Base-by-base conservation (phyloP, 176 grass and related monocot genomes). In the Carex pumila region DNA sequence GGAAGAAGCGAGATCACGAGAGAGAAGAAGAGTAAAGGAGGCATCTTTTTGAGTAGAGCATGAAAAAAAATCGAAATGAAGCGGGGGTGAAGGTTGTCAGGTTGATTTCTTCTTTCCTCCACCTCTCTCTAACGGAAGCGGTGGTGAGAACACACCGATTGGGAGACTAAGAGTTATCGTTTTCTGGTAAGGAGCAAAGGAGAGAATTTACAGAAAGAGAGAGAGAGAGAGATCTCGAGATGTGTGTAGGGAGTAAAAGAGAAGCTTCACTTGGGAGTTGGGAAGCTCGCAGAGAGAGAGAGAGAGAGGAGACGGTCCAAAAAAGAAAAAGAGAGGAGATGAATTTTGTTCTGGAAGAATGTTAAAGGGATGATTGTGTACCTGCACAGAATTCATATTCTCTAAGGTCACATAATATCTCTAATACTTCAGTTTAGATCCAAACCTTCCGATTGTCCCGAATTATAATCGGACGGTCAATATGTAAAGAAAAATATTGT, bases 201-300 rank as follows among this genome's bases (percentile, higher is more conserved):
- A 58, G 55, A 14, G 78, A 62, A 17, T 59, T 59, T 59, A 71
- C 5, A 32, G 12, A n/a, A n/a, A 18, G 45, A 69, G 45, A 84
- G 47, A 75, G 7, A 57, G 66, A 74, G 30, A 85, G 57, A 43
- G 34, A 81, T 64, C 21, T 79, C 5, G 78, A 30, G 31, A 1
- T 39, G 21, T 37, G 49, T 37, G 78, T 41, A 13, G 34, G 14
- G 65, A 73, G 50, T 69, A 49, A 58, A 55, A 43, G 82, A 84
- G 66, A 72, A 60, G 82, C 19, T 80, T 80, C 78, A 80, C 30
- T 80, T 61, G 76, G 25, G 76, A 80, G 43, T 80, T 61, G 76
- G 25, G 76, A 80, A 62, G 30, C 54, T 30, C 54, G 7, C 8
- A 32, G 13, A 15, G 43, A 13, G 59, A 12, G 0, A 61, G 52